Conservation (phyloP, 1,139 yeast genomes). For the Saccharomycopsis crataegensis region DNA sequence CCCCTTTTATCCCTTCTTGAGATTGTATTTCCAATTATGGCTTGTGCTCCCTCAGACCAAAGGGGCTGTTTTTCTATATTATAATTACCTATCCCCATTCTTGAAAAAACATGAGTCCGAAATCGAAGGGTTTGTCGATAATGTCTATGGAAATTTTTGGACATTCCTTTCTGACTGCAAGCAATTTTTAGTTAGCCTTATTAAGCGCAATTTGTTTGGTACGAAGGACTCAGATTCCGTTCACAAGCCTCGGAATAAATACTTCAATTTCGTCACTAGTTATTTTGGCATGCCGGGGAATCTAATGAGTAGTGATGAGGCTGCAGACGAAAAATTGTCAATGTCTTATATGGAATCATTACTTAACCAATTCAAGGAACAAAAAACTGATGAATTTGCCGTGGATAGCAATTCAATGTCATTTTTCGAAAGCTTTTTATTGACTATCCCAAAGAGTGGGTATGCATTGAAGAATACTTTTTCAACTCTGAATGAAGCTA, state of each 20-base stretch:
- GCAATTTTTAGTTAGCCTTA: neutral
- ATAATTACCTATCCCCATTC: slow-evolving; percentile 23
- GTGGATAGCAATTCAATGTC: neutral
- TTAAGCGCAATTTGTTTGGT: slow-evolving; percentile 7
- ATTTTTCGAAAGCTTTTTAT: slow-evolving; percentile 11
- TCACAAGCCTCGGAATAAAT: neutral
- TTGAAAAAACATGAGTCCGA: slow-evolving; percentile 22
- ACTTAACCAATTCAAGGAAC: slow-evolving; percentile 18
- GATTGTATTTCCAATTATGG: slow-evolving; percentile 43
- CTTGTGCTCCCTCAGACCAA: slow-evolving; percentile 39
- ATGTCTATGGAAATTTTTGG: slow-evolving; percentile 11
- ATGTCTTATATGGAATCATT: slow-evolving; percentile 17
- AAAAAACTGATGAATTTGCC: neutral
- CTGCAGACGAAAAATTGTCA: slow-evolving; percentile 4
- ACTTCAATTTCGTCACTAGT: slow-evolving; percentile 2
- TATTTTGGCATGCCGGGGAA: neutral
- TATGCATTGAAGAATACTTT: neutral
- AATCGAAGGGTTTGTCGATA: slow-evolving; percentile 19
- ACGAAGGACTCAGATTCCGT: neutral
- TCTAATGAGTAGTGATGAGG: neutral
- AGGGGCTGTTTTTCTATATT: slow-evolving; percentile 27
- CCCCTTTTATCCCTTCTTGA: slow-evolving; percentile 42
- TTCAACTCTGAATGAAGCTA: no score
- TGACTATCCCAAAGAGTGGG: slow-evolving; percentile 15
- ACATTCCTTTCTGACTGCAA: slow-evolving; percentile 3